These are phyloP conservation scores for Trichoderma cornu-damae DNA, from an alignment of 2,329 filamentous ascomycete genomes.

Conservation along the genomic window DNA sequence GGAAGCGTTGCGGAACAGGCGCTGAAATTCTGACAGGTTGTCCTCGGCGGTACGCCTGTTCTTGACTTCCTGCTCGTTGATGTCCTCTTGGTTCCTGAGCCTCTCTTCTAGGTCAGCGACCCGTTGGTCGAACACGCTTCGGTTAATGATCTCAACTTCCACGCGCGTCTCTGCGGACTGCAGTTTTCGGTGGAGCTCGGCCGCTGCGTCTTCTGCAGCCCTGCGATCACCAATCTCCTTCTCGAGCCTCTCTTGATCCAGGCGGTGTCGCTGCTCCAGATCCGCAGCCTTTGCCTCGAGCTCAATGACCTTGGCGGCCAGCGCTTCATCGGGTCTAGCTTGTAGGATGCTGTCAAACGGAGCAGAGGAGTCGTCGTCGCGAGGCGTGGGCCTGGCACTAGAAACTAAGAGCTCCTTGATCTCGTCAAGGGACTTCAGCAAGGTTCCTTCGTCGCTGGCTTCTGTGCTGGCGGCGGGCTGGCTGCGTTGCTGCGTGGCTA, in stretches of 20 bases:
- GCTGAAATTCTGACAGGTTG: constrained; percentile 65
- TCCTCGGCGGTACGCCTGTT: constrained; percentile 65
- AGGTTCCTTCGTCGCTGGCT: constrained; percentile 39
- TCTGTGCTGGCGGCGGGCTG: constrained; percentile 30
- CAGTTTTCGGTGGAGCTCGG: constrained; percentile 51
- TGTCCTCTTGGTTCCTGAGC: constrained; percentile 57
- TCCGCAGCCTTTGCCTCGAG: constrained; percentile 56
- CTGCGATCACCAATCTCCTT: constrained; percentile 46
- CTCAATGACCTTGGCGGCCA: constrained; percentile 50
- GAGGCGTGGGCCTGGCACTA: constrained; percentile 12
- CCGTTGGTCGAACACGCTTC: constrained; percentile 54
- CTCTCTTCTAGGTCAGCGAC: constrained; percentile 65
- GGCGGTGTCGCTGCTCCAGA: constrained; percentile 52
- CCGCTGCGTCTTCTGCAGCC: constrained; percentile 48
- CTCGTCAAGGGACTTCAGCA: constrained; percentile 63
- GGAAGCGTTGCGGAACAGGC: constrained; percentile 61
- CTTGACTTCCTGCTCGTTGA: constrained; percentile 59
- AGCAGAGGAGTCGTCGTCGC: background rate
- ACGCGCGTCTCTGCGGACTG: constrained; percentile 54
- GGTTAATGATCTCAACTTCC: constrained; percentile 57
- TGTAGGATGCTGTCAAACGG: background rate
- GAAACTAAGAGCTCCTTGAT: constrained; percentile 48
- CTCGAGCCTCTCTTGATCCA: constrained; percentile 45
- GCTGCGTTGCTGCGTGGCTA: constrained; percentile 52
- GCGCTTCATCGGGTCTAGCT: constrained; percentile 47